Evolutionary conservation across 768 basidiomycete species (phyloP).

Genomic region (Pleurotus sapidus): DNA sequence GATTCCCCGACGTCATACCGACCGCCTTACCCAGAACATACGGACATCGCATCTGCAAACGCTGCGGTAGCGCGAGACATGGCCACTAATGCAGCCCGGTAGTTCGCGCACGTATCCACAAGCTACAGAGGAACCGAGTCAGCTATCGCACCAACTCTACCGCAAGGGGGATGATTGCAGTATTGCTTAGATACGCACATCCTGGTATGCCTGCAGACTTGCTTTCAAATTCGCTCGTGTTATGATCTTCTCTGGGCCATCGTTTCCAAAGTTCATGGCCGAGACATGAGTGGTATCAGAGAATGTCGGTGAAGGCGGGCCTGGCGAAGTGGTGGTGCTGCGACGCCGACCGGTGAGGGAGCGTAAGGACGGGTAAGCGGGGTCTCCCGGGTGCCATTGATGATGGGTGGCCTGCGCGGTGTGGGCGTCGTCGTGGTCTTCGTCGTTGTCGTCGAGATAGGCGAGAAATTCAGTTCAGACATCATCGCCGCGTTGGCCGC

Average conservation of each 20-base stretch:
- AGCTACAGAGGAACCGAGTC: conserved; percentile 42
- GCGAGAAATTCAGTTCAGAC: no score
- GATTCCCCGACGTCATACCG: background rate
- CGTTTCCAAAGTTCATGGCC: conserved; percentile 69
- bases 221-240: conserved; percentile 75
- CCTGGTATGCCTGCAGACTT: conserved; percentile 78
- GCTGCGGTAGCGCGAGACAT: conserved; percentile 82
- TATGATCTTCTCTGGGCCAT: conserved; percentile 80
- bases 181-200: conserved; percentile 44
- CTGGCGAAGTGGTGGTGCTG: conserved; percentile 37
- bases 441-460: background rate
- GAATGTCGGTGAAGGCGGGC: conserved; percentile 80
- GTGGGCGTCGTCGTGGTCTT: background rate
- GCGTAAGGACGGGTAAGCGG: conserved; percentile 45
- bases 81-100: conserved; percentile 75
- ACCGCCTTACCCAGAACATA: conserved; percentile 68
- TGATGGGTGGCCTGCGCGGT: background rate
- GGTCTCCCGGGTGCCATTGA: conserved; percentile 43
- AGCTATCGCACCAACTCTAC: background rate
- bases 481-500: no score
- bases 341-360: conserved; percentile 40
- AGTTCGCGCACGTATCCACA: conserved; percentile 70
- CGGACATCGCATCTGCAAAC: conserved; percentile 85
- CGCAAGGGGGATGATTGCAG: background rate
- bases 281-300: conserved; percentile 80